Percentiles rank a stretch among this genome's conserved stretches.
These are phyloP conservation scores for Closterium sp. DNA, from an alignment of 139 green algal genomes.

Conservation along the genomic window DNA sequence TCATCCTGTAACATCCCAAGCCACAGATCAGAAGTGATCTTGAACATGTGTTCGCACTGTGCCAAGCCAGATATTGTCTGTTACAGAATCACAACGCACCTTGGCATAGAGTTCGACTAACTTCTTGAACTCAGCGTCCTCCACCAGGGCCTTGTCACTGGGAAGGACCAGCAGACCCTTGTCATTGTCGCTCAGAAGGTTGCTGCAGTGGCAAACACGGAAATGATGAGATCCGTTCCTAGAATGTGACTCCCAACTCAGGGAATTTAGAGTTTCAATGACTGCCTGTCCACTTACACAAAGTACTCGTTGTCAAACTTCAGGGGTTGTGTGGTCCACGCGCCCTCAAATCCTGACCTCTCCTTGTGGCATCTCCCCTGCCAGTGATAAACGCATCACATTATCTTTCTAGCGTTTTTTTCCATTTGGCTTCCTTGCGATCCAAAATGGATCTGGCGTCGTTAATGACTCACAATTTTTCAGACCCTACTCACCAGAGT, in stretches of 20 bases:
- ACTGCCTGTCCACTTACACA: constrained; percentile 18
- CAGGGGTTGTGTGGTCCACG: constrained; percentile 57
- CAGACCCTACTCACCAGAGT: constrained; percentile 18
- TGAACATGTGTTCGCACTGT: neutral
- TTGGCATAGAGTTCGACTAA: constrained; percentile 58
- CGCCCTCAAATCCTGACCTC: constrained; percentile 55
- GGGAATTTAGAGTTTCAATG: neutral
- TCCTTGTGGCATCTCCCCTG: constrained; percentile 47
- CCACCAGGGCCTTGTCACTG: constrained; percentile 55
- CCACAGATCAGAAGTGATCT: neutral
- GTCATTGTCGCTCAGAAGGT: constrained; percentile 31
- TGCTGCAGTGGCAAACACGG: neutral
- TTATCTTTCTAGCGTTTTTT: neutral
- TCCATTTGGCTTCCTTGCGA: neutral
- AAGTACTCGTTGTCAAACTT: constrained; percentile 65
- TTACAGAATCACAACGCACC: constrained; percentile 4
- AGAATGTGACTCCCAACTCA: neutral
- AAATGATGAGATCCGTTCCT: neutral
- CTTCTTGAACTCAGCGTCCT: constrained; percentile 50
- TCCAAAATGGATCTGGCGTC: neutral
- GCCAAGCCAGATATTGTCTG: neutral
- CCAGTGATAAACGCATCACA: neutral
- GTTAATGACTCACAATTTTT: neutral
- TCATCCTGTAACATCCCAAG: constrained; percentile 22
- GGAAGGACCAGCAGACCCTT: constrained; percentile 56